These are phyloP conservation scores for Hericium alpestre DNA, from an alignment of 768 basidiomycete species.

Conservation along the genomic window DNA sequence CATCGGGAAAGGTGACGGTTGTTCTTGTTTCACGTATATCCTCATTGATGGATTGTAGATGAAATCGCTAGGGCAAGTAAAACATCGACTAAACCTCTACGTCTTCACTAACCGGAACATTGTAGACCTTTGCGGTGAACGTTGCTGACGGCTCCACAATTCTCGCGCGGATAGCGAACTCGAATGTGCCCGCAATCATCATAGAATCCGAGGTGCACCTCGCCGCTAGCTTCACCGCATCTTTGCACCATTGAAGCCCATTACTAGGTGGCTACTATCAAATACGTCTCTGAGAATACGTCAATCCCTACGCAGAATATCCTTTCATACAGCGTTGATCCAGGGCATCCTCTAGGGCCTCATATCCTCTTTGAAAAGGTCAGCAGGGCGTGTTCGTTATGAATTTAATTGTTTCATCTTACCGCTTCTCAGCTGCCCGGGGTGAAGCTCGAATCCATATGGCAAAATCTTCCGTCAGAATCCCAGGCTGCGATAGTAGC, in stretches of 20 bases:
- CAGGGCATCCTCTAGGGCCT: conserved; percentile 12
- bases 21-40: background rate
- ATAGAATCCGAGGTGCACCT: conserved; percentile 14
- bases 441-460: conserved; percentile 17
- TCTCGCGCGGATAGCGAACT: conserved; percentile 12
- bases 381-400: background rate
- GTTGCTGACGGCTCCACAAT: conserved; percentile 14
- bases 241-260: background rate
- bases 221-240: background rate
- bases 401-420: background rate
- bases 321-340: conserved; percentile 10
- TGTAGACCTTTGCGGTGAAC: conserved; percentile 16
- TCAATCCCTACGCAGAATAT: conserved; percentile 20
- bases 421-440: conserved; percentile 16
- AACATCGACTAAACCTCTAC: too few species aligned
- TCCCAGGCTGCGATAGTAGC: conserved; percentile 19
- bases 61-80: conserved; percentile 2
- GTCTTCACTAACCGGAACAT: too few species aligned
- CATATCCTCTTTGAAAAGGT: conserved; percentile 20
- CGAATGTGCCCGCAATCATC: conserved; percentile 8
- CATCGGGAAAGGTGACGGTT: conserved; percentile 14
- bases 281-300: conserved; percentile 18
- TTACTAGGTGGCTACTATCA: conserved; percentile 20
- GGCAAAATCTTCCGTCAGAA: conserved; percentile 14
- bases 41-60: background rate